Evolutionary conservation across 495 filamentous ascomycete genomes (phyloP).

Genomic region (Aspergillus egyptiacus): DNA sequence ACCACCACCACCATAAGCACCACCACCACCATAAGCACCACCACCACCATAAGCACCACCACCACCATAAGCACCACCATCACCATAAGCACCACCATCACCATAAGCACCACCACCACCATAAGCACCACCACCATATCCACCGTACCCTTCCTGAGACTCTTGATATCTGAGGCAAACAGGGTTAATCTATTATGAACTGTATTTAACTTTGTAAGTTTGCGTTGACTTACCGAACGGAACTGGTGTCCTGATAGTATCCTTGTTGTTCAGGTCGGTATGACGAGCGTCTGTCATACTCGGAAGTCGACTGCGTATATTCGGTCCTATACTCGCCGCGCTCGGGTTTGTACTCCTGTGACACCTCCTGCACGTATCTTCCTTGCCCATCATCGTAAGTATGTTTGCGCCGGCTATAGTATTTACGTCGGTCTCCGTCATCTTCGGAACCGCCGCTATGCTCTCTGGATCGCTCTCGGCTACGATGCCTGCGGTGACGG

Average conservation of each 20-base stretch:
- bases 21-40: neutral
- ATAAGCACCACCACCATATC: neutral
- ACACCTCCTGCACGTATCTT: neutral
- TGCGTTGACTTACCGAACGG: constrained; percentile 9
- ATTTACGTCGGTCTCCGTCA: neutral
- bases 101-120: too few species aligned
- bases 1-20: neutral
- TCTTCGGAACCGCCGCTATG: constrained; percentile 1
- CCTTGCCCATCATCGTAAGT: constrained; percentile 1
- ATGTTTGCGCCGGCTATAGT: neutral
- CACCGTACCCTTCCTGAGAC: neutral
- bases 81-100: neutral
- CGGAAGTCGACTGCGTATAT: constrained; percentile 1
- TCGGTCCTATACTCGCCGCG: constrained; percentile 16
- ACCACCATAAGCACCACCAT: neutral
- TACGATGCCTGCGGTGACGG: constrained; percentile 2
- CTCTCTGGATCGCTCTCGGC: neutral
- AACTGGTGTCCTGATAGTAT: constrained; percentile 2
- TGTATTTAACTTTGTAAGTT: neutral
- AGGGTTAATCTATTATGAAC: neutral
- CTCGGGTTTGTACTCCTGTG: constrained; percentile 13
- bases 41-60: constrained; percentile 1
- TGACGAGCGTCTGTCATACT: constrained; percentile 6
- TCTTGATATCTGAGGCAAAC: constrained; percentile 6
- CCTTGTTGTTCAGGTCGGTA: neutral